Base-by-base conservation (phyloP, 2,329 filamentous ascomycete species). In the Paraphoma chrysanthemicola region DNA sequence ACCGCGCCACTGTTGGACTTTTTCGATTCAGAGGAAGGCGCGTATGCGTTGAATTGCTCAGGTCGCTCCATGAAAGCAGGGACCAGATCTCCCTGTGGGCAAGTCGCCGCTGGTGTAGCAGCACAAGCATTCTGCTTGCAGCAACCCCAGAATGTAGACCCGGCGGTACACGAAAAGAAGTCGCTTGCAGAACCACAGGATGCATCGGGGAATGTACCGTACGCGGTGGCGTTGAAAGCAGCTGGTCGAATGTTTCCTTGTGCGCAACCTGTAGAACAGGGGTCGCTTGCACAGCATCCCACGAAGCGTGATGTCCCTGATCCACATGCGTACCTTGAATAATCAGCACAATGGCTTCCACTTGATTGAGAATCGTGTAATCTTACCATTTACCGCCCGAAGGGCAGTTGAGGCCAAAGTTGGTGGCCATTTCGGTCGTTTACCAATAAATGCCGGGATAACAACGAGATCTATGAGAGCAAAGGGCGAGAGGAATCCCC, bases 271-370 rank as follows among this genome's bases (percentile, higher is more conserved):
- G 66, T 71, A 3, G 64, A 10, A 58, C 78, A 80, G 6, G 78
- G 74, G 38, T 79, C 68, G 5, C 57, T 52, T 9, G 57, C 60
- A 60, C 79, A 80, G 61, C 78, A 80, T 6, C 79, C 79, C 18
- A 80, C 68, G 44, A 80, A 81, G 4, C 65, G 68, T 14, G 70
- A 61, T 23, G 14, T 31, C 10, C 64, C 54, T 8, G 39, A 47
- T n/a, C 53, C 50, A 41, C 70, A 73, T 6, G 68, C 64, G 54
- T 68, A 68, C 67, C 66, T 68, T 29, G 14, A n/a, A 14, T 28
- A 7, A 39, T 70, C 11, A 69, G 52, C 46, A 44, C 42, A 6
- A 16, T 11, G 2, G 17, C 48, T 1, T 23, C 5, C 23, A 23
- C 23, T 23, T 23, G 23, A 23, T 23, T 23, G 23, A 23, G 5